Evolutionary conservation across 169 alveolate species (phyloP).

Genomic region (Cryptosporidium parvum): DNA sequence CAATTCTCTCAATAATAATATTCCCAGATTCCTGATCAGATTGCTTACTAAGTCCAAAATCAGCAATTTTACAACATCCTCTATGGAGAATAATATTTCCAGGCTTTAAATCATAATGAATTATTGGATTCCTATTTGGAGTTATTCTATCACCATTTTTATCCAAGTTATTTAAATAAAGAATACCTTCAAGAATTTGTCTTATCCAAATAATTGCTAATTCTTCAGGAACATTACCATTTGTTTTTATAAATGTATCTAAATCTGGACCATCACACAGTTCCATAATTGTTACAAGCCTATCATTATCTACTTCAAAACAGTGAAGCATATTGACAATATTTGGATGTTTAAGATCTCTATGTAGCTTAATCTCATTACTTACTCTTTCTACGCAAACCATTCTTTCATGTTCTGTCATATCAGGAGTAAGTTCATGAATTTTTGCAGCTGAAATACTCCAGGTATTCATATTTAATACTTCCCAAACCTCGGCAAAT

Average conservation of each 20-base stretch:
- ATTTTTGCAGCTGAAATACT: slow-evolving; percentile 90
- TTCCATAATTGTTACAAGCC: slow-evolving; percentile 87
- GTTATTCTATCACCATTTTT: slow-evolving; percentile 34
- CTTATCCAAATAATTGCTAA: slow-evolving; percentile 89
- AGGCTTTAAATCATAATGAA: slow-evolving; percentile 87
- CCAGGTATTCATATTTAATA: slow-evolving; percentile 87
- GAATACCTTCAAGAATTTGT: slow-evolving; percentile 84
- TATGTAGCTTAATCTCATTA: slow-evolving; percentile 89
- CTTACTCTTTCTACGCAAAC: slow-evolving; percentile 89
- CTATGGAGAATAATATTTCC: slow-evolving; percentile 89
- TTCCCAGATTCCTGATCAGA: slow-evolving; percentile 30
- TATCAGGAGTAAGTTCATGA: slow-evolving; percentile 87
- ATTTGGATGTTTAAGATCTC: slow-evolving; percentile 87
- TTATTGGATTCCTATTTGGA: slow-evolving; percentile 44
- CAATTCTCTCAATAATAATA: slow-evolving; percentile 84
- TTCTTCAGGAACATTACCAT: slow-evolving; percentile 89
- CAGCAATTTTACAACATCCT: slow-evolving; percentile 90
- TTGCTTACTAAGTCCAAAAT: slow-evolving; percentile 88
- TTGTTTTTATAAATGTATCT: slow-evolving; percentile 87
- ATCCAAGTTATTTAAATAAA: slow-evolving; percentile 44
- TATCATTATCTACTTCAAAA: slow-evolving; percentile 86
- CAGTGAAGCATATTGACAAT: slow-evolving; percentile 92
- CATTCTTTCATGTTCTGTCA: slow-evolving; percentile 86
- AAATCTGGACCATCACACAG: slow-evolving; percentile 89
- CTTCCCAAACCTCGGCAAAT: slow-evolving; percentile 93